A percentile compares a stretch with the other conserved stretches of the same genome.
Conservation (phyloP, 495 filamentous ascomycete species). For the Tuber umbilicatum region DNA sequence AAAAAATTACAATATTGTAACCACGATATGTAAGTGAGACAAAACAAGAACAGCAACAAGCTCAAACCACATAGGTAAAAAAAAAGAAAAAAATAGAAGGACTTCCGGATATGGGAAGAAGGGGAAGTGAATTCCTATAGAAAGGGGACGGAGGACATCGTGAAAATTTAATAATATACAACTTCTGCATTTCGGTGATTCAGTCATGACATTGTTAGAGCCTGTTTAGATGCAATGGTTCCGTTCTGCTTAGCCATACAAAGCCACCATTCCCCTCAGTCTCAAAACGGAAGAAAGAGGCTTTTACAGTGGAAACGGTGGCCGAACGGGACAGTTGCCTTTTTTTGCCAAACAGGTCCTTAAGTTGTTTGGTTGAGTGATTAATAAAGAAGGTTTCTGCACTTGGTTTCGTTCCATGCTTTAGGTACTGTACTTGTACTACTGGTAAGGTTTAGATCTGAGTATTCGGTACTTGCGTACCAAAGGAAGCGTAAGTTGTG, state of each 20-base stretch:
- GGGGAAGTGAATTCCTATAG: background rate
- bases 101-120: background rate
- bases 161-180: background rate
- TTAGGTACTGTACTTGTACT: background rate
- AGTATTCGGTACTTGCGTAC: background rate
- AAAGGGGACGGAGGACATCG: background rate
- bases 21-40: background rate
- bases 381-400: background rate
- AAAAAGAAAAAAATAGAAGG: background rate
- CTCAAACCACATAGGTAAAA: background rate
- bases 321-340: no score
- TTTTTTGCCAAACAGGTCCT: no score
- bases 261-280: no score
- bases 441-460: background rate
- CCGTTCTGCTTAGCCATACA: no score
- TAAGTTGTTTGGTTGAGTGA: background rate
- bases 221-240: no score
- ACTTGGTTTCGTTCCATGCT: background rate
- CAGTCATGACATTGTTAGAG: no score
- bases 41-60: background rate
- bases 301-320: no score
- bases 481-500: background rate
- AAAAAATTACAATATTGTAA: background rate
- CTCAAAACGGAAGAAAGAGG: no score
- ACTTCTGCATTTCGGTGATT: background rate